Evolutionary conservation across 192 early-diverging fungal species (phyloP).

Genomic region (Rhizophagus prolifer): DNA sequence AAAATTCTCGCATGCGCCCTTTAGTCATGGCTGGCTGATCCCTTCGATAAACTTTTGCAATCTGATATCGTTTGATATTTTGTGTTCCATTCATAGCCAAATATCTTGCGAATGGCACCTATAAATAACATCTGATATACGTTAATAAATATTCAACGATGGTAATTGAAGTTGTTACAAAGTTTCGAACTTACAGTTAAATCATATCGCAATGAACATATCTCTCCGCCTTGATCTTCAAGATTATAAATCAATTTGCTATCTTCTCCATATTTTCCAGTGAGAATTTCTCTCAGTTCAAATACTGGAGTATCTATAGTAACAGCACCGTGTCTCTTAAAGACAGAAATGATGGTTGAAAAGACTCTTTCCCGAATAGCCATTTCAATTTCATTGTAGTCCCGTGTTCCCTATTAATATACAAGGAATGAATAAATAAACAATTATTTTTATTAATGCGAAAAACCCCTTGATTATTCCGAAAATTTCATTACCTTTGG

Average conservation of each 20-base stretch:
- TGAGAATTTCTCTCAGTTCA: conserved; percentile 94
- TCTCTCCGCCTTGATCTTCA: conserved; percentile 94
- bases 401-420: conserved; percentile 77
- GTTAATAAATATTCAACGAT: background rate
- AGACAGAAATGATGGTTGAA: conserved; percentile 77
- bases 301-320: conserved; percentile 99
- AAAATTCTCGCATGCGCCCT: conserved; percentile 99
- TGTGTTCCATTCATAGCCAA: conserved; percentile 87
- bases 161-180: background rate
- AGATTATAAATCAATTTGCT: conserved; percentile 98
- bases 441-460: background rate
- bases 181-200: conserved; percentile 65
- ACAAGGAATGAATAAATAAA: background rate
- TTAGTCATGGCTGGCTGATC: conserved; percentile 98
- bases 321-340: conserved; percentile 96
- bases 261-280: conserved; percentile 98
- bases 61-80: conserved; percentile 96
- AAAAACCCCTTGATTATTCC: background rate
- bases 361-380: conserved; percentile 94
- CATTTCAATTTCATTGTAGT: conserved; percentile 96
- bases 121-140: conserved; percentile 8
- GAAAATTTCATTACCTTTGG: conserved; percentile 60
- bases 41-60: conserved; percentile 97
- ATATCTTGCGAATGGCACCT: conserved; percentile 93
- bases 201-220: conserved; percentile 95